A percentile compares a stretch with the other conserved stretches of the same genome.
These are phyloP conservation scores for Skeletonema menzelii DNA, from an alignment of 108 stramenopile species.

Conservation along the genomic window DNA sequence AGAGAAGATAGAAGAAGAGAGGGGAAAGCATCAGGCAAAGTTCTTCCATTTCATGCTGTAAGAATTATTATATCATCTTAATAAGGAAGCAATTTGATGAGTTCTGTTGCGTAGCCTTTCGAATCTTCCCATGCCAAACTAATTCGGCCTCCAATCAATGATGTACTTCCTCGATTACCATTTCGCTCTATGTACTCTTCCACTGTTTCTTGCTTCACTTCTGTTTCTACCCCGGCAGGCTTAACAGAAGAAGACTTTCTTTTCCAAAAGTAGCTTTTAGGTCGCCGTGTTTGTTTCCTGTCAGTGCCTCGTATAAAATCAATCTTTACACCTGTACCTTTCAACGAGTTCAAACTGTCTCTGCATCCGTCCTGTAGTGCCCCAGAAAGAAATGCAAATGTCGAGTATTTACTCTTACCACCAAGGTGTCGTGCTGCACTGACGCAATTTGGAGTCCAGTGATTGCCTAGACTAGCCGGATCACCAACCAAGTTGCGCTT, in stretches of 20 bases:
- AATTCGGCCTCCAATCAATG: constrained; percentile 50
- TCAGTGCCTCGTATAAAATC: constrained; percentile 58
- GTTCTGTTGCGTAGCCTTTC: constrained; percentile 44
- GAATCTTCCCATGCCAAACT: constrained; percentile 64
- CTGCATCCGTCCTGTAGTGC: constrained; percentile 56
- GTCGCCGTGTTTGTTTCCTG: constrained; percentile 34
- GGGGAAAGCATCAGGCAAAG: constrained; percentile 59
- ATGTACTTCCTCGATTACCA: constrained; percentile 41
- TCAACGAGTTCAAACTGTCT: constrained; percentile 38
- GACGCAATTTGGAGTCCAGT: constrained; percentile 56
- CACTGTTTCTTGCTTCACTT: constrained; percentile 26
- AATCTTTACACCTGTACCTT: constrained; percentile 19
- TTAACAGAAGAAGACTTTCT: background rate
- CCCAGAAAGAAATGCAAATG: constrained; percentile 70
- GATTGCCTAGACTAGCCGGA: constrained; percentile 47
- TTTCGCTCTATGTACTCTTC: constrained; percentile 33
- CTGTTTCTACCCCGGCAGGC: background rate
- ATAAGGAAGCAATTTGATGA: constrained; percentile 32
- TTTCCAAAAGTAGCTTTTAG: constrained; percentile 69
- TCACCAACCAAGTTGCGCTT: constrained; percentile 57
- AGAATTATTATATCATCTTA: constrained; percentile 2
- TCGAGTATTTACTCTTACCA: constrained; percentile 50
- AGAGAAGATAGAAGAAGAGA: constrained; percentile 48
- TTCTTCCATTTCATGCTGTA: constrained; percentile 81
- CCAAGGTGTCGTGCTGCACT: constrained; percentile 22